Conservation (phyloP, 257 asterid genomes). For the Primulina huaijiensis region DNA sequence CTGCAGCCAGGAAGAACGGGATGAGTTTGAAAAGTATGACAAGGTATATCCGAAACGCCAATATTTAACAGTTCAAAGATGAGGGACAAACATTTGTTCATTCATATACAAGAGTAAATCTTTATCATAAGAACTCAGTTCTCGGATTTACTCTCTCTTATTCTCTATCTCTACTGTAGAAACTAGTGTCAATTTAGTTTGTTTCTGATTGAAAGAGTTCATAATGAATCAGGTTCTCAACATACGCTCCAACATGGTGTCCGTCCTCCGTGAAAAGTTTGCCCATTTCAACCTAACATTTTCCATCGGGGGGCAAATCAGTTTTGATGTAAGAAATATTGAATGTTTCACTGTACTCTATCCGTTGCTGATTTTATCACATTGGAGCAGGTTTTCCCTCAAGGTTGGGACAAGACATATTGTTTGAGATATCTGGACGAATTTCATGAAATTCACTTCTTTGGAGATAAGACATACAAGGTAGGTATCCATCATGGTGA, state of each 20-base stretch:
- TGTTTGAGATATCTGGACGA: slow-evolving; percentile 84
- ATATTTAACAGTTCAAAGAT: background rate
- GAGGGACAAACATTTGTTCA: background rate
- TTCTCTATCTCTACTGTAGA: background rate
- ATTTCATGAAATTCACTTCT: slow-evolving; percentile 84
- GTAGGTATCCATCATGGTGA: no score
- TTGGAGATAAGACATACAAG: slow-evolving; percentile 37
- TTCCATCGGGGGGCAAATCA: slow-evolving; percentile 96
- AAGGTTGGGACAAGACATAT: slow-evolving; percentile 97
- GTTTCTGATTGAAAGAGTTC: slow-evolving; percentile 17
- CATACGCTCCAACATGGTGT: slow-evolving; percentile 81
- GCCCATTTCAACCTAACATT: slow-evolving; percentile 71
- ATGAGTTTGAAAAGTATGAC: slow-evolving; percentile 90
- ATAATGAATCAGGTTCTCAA: slow-evolving; percentile 59
- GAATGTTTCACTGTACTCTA: background rate
- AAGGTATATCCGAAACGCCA: slow-evolving; percentile 32
- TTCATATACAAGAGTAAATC: no score
- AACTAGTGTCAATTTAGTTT: background rate
- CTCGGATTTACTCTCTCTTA: background rate
- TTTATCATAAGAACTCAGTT: no score
- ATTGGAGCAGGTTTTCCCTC: slow-evolving; percentile 76
- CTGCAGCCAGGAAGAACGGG: slow-evolving; percentile 98
- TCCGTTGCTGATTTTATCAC: slow-evolving; percentile 19
- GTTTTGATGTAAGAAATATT: slow-evolving; percentile 76
- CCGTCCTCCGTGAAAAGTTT: slow-evolving; percentile 76